Base-by-base conservation (phyloP, 192 early-diverging fungal genomes). In the Backusella liffmaniae region DNA sequence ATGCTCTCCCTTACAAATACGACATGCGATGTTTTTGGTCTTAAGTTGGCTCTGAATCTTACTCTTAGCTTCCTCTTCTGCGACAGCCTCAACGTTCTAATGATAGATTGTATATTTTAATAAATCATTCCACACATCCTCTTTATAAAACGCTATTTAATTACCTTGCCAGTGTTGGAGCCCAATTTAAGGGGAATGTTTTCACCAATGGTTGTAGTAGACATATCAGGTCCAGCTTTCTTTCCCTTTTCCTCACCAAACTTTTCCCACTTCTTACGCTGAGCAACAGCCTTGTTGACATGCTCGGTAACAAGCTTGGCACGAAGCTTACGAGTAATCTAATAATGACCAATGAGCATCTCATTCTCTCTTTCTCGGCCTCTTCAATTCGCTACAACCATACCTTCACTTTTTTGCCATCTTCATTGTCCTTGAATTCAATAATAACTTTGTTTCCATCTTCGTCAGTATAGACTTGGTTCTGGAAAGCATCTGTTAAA, bases 1-100 rank as follows among this genome's bases (percentile, higher is more conserved):
- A 88, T 99, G 98, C 69, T 94, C 94, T 76, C 96, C 95, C 77
- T 96, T 96, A 87, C 98, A 99, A 76, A 93, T 92, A 86, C 98
- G 94, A 91, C 98, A 99, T 41, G 89, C 80, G 78, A 93, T 95
- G 83, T 94, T 95, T 82, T 94, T 94, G 81, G 88, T 85, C 81
- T 93, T 92, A 23, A 89, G 84, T 9, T 86, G 72, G 51, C 77
- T 77, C 15, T 85, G 72, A 75, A 89, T 85, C 79, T 90, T 90
- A 46, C 81, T 79, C 79, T 88, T 83, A 23, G 73, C 82, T 72
- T 96, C 92, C 74, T 92, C 90, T 66, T 90, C 90, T 72, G 88
- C 86, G 75, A 79, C 84, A 8, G 81, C 18, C 35, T 79, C 77
- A 23, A 74, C 77, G 44, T 39, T 65, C 77, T 79, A 73, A 37